Base-by-base conservation (phyloP, 179 eudicot genomes). In the Sideroxylon spinosum region DNA sequence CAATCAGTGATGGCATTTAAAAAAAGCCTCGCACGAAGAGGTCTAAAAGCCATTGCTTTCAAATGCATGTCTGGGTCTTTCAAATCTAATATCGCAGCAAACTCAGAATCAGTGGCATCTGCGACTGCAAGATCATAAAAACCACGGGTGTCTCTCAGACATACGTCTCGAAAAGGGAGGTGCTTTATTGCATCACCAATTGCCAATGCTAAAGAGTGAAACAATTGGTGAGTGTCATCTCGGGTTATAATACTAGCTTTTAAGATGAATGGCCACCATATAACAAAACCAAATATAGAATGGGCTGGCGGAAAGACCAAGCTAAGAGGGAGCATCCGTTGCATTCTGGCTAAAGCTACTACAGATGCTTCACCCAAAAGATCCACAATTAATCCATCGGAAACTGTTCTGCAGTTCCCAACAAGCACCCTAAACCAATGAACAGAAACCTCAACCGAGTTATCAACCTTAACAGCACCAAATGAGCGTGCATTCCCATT, bases 351-450 rank as follows among this genome's bases (percentile, higher is more conserved):
- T 65, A 96, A 85, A 79, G 98, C 93, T 67, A 92, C 78, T 55
- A 94, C 78, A 68, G 98, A 89, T 67, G 97, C 86, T 80, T 94
- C 98, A 78, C 99, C 99, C 19, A 96, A 90, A 82, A 96, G 98
- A 74, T 92, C 94, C 76, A 91, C 92, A 79, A 96, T 86, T 32
- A 96, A 85, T 70, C 99, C 98, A 78, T 96, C 98, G 65, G 85
- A 91, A 73, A 94, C 88, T 3, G 91, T 84, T 87, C 92, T 90
- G 85, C 96, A 96, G 83, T 94, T 96, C 48, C 99, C 99, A 62
- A 96, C 88, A 85, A 96, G 97, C 62, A 96, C 91, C 85, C 99
- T 89, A 84, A 92, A 96, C 97, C 96, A 94, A 80, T 91, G 95
- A 16, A 88, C 86, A 79, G 90, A 89, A 74, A 92, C 88, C 85